phyloP scores from a whole-genome alignment of 345 rosid species.

The Eucalyptus sp. region DNA sequence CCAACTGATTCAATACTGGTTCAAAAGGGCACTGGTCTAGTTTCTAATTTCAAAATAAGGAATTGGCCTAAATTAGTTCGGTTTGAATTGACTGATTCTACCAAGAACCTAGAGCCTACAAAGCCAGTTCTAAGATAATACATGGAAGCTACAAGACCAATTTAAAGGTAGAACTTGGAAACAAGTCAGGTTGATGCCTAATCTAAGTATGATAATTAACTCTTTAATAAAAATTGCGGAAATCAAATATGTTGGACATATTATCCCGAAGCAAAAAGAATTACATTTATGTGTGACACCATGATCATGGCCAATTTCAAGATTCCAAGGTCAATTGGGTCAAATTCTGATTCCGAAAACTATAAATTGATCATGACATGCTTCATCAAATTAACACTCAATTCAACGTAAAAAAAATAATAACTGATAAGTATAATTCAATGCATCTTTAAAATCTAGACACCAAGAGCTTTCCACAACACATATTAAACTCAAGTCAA shows the following conservation, averaged over 20 bases:
- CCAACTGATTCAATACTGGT: not conserved
- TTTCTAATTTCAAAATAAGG: not conserved
- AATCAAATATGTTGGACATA: too few relatives aligned
- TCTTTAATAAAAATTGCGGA: not conserved
- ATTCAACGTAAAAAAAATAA: too few relatives aligned
- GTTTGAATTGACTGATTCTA: not conserved
- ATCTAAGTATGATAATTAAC: not conserved
- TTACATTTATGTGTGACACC: not conserved
- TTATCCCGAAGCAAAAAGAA: not conserved
- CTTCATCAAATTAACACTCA: too few relatives aligned
- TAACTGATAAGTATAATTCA: too few relatives aligned
- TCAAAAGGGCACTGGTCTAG: not conserved
- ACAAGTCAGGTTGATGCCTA: not conserved
- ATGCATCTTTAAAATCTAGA: too few relatives aligned
- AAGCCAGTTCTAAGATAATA: not conserved
- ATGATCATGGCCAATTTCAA: not conserved
- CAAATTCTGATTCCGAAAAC: not conserved
- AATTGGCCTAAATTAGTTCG: not conserved
- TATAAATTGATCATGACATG: not conserved
- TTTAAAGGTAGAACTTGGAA: not conserved
- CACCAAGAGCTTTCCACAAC: too few relatives aligned
- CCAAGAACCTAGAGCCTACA: not conserved
- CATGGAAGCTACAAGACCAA: not conserved
- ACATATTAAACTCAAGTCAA: too few relatives aligned
- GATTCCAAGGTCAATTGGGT: not conserved